Base-by-base conservation (phyloP, 495 filamentous ascomycete genomes). In the Pseudotulostoma volvatum region DNA sequence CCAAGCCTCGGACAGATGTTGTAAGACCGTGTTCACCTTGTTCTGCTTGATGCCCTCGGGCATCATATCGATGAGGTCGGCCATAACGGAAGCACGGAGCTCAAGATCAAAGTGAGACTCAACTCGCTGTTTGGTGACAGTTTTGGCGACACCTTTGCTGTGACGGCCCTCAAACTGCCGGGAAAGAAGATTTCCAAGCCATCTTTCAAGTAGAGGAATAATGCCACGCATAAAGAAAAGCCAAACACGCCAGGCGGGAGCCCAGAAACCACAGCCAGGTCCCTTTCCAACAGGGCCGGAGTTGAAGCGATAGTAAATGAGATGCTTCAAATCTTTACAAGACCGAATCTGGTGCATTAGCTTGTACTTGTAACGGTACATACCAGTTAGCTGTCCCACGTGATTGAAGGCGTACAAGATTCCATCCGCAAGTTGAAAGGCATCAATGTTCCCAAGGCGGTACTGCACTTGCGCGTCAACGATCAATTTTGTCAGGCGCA, bases 281-380 rank as follows among this genome's bases (percentile, higher is more conserved):
- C 92, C 92, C 54, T 99, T 99, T 19, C 92, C 92, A 32, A 99
- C 92, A 16, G 92, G 82, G 0, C 88, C 90, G 23, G 87, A 88
- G 57, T 99, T 99, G 66, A 99, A 99, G 9, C 92, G 83, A 56
- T 99, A 95, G 65, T 99, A 99, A 45, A 99, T 95, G 37, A 99
- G 56, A 74, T 99, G 92, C 73, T 99, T 99, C 51, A 99, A 61
- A 61, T 99, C 92, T 55, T 99, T 99, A 66, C 92, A 99, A 2
- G 92, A 90, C 34, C 92, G 85, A 50, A 99, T 96, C 60, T 99
- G 92, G 57, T 99, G 92, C 92, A 99, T 99, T 25, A 99, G 71
- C 67, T 99, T 99, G 66, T 99, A 99, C 70, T 99, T 99, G 74
- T 99, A 99, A 18, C 92, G 83, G 63, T 99, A 99, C 92, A 99